phyloP scores from a whole-genome alignment of 345 rosid species.

The Eucalyptus erythrocorys region DNA sequence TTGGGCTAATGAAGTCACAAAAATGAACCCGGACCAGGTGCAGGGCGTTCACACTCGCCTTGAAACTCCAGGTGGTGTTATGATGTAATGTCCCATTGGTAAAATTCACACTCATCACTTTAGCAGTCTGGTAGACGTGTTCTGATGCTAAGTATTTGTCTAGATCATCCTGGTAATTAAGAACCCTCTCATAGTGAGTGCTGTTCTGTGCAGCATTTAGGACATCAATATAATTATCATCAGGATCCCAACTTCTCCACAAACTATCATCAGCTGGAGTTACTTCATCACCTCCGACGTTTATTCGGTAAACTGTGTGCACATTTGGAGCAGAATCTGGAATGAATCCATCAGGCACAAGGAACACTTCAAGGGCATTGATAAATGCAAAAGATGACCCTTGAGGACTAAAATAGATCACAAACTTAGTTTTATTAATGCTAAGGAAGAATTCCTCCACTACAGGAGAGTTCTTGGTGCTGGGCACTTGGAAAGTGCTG shows the following conservation, averaged over 20 bases:
- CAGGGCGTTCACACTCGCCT: slow-evolving; percentile 12
- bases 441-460: slow-evolving; percentile 35
- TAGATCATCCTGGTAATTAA: not conserved
- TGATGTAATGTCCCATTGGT: not conserved
- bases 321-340: not conserved
- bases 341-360: slow-evolving; percentile 13
- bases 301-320: slow-evolving; percentile 19
- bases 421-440: not conserved
- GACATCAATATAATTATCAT: slow-evolving; percentile 2
- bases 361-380: slow-evolving; percentile 62
- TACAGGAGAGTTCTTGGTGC: not conserved
- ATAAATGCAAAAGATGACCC: slow-evolving; percentile 35
- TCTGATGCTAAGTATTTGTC: slow-evolving; percentile 4
- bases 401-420: slow-evolving; percentile 22
- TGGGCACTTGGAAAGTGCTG: slow-evolving; percentile 4
- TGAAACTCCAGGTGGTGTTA: slow-evolving; percentile 39
- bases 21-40: slow-evolving; percentile 48
- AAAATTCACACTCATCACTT: not conserved
- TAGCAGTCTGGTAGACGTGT: slow-evolving; percentile 32
- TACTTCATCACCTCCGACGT: slow-evolving; percentile 29
- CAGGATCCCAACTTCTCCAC: slow-evolving; percentile 32
- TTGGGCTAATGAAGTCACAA: slow-evolving; percentile 17
- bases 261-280: slow-evolving; percentile 18
- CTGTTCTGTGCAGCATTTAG: not conserved
- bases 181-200: accelerated